Conservation (phyloP, 805 yeast species). For the Ogataea polymorpha region DNA sequence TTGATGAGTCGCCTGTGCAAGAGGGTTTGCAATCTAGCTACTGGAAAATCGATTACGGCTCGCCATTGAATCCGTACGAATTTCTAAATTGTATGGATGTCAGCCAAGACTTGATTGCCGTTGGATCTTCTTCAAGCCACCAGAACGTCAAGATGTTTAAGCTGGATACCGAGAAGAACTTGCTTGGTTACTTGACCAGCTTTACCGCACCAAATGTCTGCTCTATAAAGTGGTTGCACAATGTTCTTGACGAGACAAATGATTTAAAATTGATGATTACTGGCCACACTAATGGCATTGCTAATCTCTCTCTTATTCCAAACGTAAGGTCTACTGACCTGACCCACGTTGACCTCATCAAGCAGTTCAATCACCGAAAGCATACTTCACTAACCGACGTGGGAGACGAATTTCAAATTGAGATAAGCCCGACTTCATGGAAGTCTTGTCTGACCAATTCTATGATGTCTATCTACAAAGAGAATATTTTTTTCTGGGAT, state of each 20-base stretch:
- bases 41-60: slow-evolving; percentile 31
- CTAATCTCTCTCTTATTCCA: slow-evolving; percentile 70
- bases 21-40: slow-evolving; percentile 32
- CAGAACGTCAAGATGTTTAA: slow-evolving; percentile 53
- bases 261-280: slow-evolving; percentile 48
- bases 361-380: slow-evolving; percentile 74
- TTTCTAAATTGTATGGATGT: slow-evolving; percentile 41
- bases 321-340: slow-evolving; percentile 32
- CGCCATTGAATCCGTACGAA: slow-evolving; percentile 13
- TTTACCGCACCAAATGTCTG: slow-evolving; percentile 55
- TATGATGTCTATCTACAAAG: slow-evolving; percentile 61
- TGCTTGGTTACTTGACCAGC: slow-evolving; percentile 56
- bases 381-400: slow-evolving; percentile 41
- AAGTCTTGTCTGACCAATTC: slow-evolving; percentile 40
- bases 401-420: slow-evolving; percentile 32
- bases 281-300: slow-evolving; percentile 75
- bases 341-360: slow-evolving; percentile 67
- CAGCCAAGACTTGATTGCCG: slow-evolving; percentile 41
- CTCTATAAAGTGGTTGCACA: slow-evolving; percentile 50
- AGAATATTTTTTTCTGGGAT: slow-evolving; percentile 77
- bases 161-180: slow-evolving; percentile 37
- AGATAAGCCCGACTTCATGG: slow-evolving; percentile 42
- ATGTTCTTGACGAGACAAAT: slow-evolving; percentile 20
- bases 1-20: slow-evolving; percentile 3
- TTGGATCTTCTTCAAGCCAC: slow-evolving; percentile 44